These are phyloP conservation scores for Ceriops decandra DNA, from an alignment of 345 rosid genomes.

Conservation along the genomic window DNA sequence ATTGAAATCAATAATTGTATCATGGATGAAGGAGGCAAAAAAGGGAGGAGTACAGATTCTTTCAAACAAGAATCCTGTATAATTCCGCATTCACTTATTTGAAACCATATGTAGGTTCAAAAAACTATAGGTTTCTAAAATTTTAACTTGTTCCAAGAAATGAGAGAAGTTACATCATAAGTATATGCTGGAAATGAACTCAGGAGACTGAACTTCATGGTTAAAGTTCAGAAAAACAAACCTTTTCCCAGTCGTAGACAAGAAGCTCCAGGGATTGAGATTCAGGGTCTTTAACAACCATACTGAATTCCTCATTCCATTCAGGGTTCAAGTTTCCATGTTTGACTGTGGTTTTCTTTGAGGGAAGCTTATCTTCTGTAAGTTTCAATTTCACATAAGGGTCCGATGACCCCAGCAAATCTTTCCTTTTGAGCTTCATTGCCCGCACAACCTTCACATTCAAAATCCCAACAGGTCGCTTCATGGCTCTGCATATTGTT, in stretches of 20 bases:
- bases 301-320: conserved; percentile 84
- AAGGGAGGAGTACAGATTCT: neutral
- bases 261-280: conserved; percentile 56
- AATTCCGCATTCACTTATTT: neutral
- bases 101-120: neutral
- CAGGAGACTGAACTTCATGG: neutral
- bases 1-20: neutral
- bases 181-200: neutral
- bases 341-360: conserved; percentile 88
- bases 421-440: conserved; percentile 75
- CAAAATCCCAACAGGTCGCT: conserved; percentile 86
- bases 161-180: too few species aligned
- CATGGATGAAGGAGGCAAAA: too few species aligned
- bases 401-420: conserved; percentile 85
- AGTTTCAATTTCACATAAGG: conserved; percentile 91
- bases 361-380: conserved; percentile 64
- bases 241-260: conserved; percentile 98
- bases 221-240: conserved; percentile 8
- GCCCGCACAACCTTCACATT: conserved; percentile 77
- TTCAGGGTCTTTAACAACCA: conserved; percentile 75
- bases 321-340: conserved; percentile 91
- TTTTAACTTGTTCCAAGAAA: too few species aligned
- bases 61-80: neutral
- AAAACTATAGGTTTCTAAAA: too few species aligned
- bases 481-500: conserved; percentile 55